A percentile compares a stretch with the other conserved stretches of the same genome.
Evolutionary conservation across 345 rosid species (phyloP).

Genomic region (Eucalyptus cloeziana): DNA sequence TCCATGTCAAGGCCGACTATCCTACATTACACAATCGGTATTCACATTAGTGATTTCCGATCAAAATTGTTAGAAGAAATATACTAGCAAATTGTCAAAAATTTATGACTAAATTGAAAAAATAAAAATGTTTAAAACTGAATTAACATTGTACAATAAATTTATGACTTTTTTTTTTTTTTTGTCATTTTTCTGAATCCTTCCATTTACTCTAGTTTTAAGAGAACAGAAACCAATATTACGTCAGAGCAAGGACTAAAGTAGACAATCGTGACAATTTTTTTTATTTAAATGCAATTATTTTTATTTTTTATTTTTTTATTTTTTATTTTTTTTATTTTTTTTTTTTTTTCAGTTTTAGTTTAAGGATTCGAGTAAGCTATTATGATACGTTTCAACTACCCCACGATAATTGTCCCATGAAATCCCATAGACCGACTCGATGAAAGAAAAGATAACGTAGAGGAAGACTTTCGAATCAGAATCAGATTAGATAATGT

Average conservation of each 20-base stretch:
- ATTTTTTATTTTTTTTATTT: too few relatives aligned
- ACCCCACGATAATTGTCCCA: not conserved
- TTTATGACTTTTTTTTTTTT: too few relatives aligned
- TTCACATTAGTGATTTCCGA: not conserved
- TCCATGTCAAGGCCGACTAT: too few relatives aligned
- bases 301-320: too few relatives aligned
- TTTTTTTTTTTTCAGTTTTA: too few relatives aligned
- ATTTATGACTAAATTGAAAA: not conserved
- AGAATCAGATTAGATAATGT: not conserved
- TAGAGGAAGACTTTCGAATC: not conserved
- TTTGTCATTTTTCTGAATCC: too few relatives aligned
- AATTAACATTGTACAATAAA: not conserved
- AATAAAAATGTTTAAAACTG: not conserved
- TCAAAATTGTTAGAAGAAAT: not conserved
- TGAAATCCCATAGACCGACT: not conserved
- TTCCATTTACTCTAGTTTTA: too few relatives aligned
- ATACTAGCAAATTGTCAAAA: not conserved
- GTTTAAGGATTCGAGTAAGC: too few relatives aligned
- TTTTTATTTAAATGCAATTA: not conserved
- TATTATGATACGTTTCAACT: too few relatives aligned
- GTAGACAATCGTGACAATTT: not conserved
- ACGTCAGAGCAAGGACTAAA: too few relatives aligned
- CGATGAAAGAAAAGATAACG: not conserved
- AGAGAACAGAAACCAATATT: too few relatives aligned
- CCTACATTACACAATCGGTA: accelerated